Percentiles rank a stretch among this genome's conserved stretches.
Evolutionary conservation across 768 basidiomycete species (phyloP).

Genomic region (Tricholoma matsutake): DNA sequence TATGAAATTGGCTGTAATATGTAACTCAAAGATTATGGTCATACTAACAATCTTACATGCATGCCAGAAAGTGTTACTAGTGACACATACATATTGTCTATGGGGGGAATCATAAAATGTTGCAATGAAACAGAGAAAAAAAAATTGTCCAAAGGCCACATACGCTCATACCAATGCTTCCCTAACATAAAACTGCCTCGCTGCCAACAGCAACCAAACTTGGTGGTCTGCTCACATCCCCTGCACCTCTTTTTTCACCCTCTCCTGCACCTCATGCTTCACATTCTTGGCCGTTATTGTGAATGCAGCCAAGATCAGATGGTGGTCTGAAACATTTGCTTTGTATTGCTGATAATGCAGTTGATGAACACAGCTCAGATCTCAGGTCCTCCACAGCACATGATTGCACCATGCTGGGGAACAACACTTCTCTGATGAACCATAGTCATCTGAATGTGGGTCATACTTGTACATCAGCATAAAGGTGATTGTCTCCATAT

Average conservation of each 20-base stretch:
- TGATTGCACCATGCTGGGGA: slow-evolving; percentile 97
- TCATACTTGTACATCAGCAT: slow-evolving; percentile 96
- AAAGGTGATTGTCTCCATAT: no score
- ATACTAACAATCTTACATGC: not conserved
- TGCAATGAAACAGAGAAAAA: not conserved
- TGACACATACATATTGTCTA: not conserved
- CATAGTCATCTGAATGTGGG: slow-evolving; percentile 71
- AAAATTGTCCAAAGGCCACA: not conserved
- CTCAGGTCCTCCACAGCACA: slow-evolving; percentile 71
- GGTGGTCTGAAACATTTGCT: slow-evolving; percentile 85
- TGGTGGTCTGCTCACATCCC: slow-evolving; percentile 51
- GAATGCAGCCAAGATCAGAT: slow-evolving; percentile 83
- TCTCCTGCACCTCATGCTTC: slow-evolving; percentile 51
- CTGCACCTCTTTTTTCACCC: slow-evolving; percentile 55
- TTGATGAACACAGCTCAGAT: slow-evolving; percentile 54
- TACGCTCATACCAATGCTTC: slow-evolving; percentile 23
- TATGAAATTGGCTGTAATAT: no score
- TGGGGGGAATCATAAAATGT: not conserved
- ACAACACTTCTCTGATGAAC: slow-evolving; percentile 84
- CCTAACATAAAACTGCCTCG: slow-evolving; percentile 41
- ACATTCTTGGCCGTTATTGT: slow-evolving; percentile 71
- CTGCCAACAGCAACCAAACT: slow-evolving; percentile 34
- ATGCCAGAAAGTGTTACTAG: not conserved
- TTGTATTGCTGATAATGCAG: slow-evolving; percentile 82
- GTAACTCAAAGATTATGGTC: no score